Base-by-base conservation (phyloP, 306 rosid genomes). In the Parietaria judaica region DNA sequence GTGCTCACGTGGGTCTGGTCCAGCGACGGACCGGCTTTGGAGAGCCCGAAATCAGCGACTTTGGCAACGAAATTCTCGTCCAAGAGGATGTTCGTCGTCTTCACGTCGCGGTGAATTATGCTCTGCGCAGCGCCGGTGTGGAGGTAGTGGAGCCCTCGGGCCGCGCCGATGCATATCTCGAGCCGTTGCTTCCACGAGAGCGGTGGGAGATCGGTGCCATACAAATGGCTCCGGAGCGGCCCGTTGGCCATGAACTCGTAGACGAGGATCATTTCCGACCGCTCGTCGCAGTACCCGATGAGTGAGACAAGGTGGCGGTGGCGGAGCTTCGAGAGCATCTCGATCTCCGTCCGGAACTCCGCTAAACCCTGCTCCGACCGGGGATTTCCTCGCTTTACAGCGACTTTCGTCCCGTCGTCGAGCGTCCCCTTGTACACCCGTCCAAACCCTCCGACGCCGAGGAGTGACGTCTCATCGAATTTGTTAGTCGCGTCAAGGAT, bases 241-340 rank as follows among this genome's bases (percentile, higher is more conserved):
- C 99, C 99, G 72, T 92, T 92, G 47, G 96, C 94, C 99, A 92
- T 92, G 78, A 82, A 92, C 61, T 92, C 99, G 53, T 92, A 92
- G 58, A 88, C 96, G 53, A 92, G 95, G 71, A 92, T 76, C 99
- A 88, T 92, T 74, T 88, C 98, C 35, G 96, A 86, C 75, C 94
- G 76, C 74, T 92, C 96, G 69, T 92, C 96, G 50, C 98, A 92
- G 37, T 92, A 86, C 54, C 98, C 98, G 61, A 92, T 92, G 56
- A 92, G 98, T 11, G 98, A 92, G 63, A 92, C 96, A 36, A 92
- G 94, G 66, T 92, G 98, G 51, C 95, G 95, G 56, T 92, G 98
- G 52, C 96, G 88, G 56, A 92, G 96, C 94, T 88, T 92, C 34
- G 98, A 92, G 58, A 92, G 76, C 98, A 92, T 88, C 57, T 88